Evolutionary conservation across 805 yeast species (phyloP).

Genomic region (Cyberlindnera nakhonratchasimensis): DNA sequence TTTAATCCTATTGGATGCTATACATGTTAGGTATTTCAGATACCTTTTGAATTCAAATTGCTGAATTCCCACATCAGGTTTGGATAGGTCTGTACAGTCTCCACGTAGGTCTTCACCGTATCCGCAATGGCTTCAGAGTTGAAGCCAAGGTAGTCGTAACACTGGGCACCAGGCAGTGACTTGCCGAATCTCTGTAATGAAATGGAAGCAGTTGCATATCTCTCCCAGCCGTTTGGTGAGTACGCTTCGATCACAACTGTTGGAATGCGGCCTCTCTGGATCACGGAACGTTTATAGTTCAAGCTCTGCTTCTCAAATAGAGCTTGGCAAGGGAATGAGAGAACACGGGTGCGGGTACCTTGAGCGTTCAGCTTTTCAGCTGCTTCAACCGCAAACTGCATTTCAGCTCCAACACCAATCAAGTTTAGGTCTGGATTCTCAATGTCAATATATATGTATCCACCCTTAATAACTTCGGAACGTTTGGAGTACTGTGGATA

Average conservation of each 20-base stretch:
- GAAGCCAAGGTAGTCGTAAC: constrained; percentile 82
- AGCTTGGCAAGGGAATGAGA: constrained; percentile 87
- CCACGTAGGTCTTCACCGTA: constrained; percentile 40
- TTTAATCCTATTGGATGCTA: too few relatives aligned
- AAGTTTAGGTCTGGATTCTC: constrained; percentile 67
- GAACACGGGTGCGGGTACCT: constrained; percentile 75
- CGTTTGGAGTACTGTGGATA: constrained; percentile 79
- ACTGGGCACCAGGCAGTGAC: constrained; percentile 80
- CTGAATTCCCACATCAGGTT: constrained; percentile 29
- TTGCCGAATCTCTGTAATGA: constrained; percentile 95
- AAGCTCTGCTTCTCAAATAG: constrained; percentile 79
- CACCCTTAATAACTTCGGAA: constrained; percentile 93
- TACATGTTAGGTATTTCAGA: neutral
- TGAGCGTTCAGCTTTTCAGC: constrained; percentile 60
- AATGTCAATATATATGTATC: constrained; percentile 67
- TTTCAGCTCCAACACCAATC: constrained; percentile 92
- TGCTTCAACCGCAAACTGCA: constrained; percentile 74
- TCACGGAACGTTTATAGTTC: constrained; percentile 75
- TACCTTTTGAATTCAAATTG: constrained; percentile 24
- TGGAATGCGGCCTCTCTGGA: constrained; percentile 88
- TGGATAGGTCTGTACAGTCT: constrained; percentile 11
- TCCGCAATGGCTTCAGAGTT: constrained; percentile 87
- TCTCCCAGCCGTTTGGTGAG: constrained; percentile 88
- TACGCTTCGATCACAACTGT: constrained; percentile 89
- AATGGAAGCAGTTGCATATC: constrained; percentile 92